Evolutionary conservation across 2,329 filamentous ascomycete genomes (phyloP).

Genomic region (Chalaropsis ovoidea): DNA sequence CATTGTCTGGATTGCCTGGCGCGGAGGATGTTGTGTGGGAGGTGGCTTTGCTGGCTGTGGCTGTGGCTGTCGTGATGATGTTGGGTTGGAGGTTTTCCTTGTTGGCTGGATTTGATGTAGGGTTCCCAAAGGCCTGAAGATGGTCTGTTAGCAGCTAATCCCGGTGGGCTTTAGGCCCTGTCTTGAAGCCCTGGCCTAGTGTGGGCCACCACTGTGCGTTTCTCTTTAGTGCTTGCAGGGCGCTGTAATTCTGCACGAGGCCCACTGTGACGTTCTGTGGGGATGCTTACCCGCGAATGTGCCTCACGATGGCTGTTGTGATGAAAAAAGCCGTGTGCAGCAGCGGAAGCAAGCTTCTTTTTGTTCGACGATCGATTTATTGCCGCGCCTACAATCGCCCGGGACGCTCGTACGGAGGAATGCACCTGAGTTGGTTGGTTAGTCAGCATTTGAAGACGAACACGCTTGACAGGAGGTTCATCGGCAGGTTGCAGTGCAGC

Average conservation of each 20-base stretch:
- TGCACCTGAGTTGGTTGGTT: not conserved
- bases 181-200: not conserved
- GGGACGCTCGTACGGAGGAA: not conserved
- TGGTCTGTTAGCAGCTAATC: not conserved
- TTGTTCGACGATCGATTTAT: not conserved
- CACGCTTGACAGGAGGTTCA: not conserved
- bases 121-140: not conserved
- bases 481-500: not conserved
- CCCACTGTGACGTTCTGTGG: not conserved
- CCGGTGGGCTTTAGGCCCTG: not conserved
- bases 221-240: not conserved
- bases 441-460: not conserved
- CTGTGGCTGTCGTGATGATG: constrained; percentile 8
- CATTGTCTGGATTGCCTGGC: not conserved
- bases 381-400: not conserved
- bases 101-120: not conserved
- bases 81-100: constrained; percentile 6
- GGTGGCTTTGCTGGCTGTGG: not conserved
- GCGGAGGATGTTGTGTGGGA: not conserved
- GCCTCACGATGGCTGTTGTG: not conserved
- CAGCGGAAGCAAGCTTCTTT: not conserved
- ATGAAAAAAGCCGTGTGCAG: not conserved
- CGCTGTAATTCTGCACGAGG: not conserved
- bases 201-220: not conserved
- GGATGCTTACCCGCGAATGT: not conserved